Evolutionary conservation across 1,139 yeast species (phyloP), one percentile per base, ranked within the genome.

Genomic region (Geotrichum australiense): DNA sequence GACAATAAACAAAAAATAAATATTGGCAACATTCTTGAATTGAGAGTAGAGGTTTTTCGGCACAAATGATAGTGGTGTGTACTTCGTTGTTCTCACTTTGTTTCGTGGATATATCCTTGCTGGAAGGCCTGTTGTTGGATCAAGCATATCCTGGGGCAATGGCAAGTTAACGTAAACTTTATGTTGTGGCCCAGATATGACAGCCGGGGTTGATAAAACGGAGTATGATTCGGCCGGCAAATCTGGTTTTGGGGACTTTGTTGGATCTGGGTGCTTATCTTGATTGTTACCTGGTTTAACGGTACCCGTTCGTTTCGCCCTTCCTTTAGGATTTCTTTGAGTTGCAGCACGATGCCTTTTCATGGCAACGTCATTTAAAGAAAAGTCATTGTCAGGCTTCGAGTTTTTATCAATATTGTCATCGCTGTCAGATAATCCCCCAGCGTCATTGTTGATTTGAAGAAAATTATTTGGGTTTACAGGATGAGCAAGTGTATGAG

Each of bases 1-100:
- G 50, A 76, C 78, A 62, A 83, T 65, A 22, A 78, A 59, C 54
- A 85, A 68, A 69, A 85, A 85, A 65, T 83, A 85, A 33, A 76
- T 62, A 60, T 85, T 85, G 37, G 94, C 94, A 51, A 83, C 77
- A 57, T 84, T 85, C 43, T 72, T 73, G 58, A 84, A 84, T 62
- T 85, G 94, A 48, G 69, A 70, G 40, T 70, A 53, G 35, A 85
- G 59, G 59, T 85, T 84, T 62, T 82, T 84, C 7, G 94, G 94
- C 34, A 91, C 57, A 55, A 91, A 91, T 3, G 93, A 69, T 38
- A 91, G 58, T 4, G 97, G 96, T 8, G 97, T 89, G 62, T 91
- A 91, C 63, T 87, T 89, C 3, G 98, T 87, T 1, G 98, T 89
- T 66, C 97, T 79, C 54, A 91, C 86, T 63, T 91, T 91, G 67